Conservation (phyloP, 169 alveolate genomes). For the Babesia gibsoni region DNA sequence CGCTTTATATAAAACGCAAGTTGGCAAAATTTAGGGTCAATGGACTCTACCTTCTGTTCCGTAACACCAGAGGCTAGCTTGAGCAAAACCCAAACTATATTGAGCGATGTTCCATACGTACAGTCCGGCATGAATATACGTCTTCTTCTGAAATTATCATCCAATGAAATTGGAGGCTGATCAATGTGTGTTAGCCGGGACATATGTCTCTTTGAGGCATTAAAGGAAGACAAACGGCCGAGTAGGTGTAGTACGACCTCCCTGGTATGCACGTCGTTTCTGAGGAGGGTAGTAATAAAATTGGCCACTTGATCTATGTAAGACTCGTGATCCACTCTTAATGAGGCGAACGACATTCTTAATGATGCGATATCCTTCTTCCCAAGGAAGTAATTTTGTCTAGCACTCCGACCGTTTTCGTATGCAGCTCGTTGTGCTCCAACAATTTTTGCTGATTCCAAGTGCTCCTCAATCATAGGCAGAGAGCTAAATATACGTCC, state of each 20-base stretch:
- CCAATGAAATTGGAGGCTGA: constrained; percentile 37
- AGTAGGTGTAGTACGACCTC: constrained; percentile 4
- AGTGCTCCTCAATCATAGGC: constrained; percentile 41
- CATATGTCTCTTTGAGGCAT: constrained; percentile 23
- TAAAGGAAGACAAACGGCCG: constrained; percentile 32
- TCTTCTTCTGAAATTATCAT: constrained; percentile 10
- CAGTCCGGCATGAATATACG: constrained; percentile 62
- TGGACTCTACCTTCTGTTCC: constrained; percentile 54
- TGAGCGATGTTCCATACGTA: constrained; percentile 68
- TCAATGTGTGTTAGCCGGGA: constrained; percentile 45
- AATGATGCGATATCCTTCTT: constrained; percentile 25
- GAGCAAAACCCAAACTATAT: constrained; percentile 69
- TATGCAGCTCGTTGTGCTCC: not conserved
- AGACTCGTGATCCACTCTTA: constrained; percentile 26
- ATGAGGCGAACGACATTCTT: not conserved
- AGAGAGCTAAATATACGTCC: constrained; percentile 32
- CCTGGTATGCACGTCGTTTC: constrained; percentile 22
- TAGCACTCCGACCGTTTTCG: constrained; percentile 12
- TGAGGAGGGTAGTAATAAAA: constrained; percentile 18
- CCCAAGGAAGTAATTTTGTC: constrained; percentile 37
- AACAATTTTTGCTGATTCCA: constrained; percentile 10
- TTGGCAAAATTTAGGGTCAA: constrained; percentile 58
- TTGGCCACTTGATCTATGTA: constrained; percentile 13
- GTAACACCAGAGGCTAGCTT: constrained; percentile 69
- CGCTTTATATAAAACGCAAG: constrained; percentile 36